These are phyloP conservation scores for Malania oleifera DNA, from an alignment of 164 flowering plant species.

Conservation along the genomic window DNA sequence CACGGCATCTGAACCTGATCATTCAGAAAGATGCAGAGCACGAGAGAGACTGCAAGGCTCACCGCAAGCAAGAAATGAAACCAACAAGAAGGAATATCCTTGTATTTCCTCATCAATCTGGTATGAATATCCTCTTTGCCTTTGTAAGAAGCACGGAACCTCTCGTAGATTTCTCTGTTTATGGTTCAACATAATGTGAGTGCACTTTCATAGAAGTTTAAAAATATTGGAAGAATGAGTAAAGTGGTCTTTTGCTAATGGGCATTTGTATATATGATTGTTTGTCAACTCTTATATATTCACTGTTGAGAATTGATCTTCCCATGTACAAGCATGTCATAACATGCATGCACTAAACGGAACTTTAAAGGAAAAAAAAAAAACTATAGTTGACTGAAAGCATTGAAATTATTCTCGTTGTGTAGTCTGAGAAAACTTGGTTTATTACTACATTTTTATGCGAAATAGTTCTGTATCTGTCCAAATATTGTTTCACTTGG, in stretches of 20 bases:
- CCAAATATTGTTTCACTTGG: too few relatives aligned
- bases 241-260: too few relatives aligned
- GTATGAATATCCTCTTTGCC: slow-evolving; percentile 48
- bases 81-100: slow-evolving; percentile 60
- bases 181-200: neutral
- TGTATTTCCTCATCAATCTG: slow-evolving; percentile 39
- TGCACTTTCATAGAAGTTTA: too few relatives aligned
- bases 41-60: slow-evolving; percentile 29
- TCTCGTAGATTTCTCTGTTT: slow-evolving; percentile 37
- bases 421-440: neutral
- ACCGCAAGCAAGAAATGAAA: slow-evolving; percentile 31
- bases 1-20: slow-evolving; percentile 54
- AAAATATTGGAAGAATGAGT: too few relatives aligned
- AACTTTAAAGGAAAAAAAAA: too few relatives aligned
- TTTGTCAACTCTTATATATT: too few relatives aligned
- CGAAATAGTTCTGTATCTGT: neutral
- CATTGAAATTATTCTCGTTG: too few relatives aligned
- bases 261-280: too few relatives aligned
- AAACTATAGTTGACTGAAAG: too few relatives aligned
- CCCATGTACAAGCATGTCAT: too few relatives aligned
- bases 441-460: neutral
- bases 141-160: slow-evolving; percentile 38
- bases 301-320: too few relatives aligned
- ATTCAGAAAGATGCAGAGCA: slow-evolving; percentile 35
- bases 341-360: too few relatives aligned